phyloP scores from a whole-genome alignment of 176 grass and related monocot genomes.

The Musa troglodytarum region DNA sequence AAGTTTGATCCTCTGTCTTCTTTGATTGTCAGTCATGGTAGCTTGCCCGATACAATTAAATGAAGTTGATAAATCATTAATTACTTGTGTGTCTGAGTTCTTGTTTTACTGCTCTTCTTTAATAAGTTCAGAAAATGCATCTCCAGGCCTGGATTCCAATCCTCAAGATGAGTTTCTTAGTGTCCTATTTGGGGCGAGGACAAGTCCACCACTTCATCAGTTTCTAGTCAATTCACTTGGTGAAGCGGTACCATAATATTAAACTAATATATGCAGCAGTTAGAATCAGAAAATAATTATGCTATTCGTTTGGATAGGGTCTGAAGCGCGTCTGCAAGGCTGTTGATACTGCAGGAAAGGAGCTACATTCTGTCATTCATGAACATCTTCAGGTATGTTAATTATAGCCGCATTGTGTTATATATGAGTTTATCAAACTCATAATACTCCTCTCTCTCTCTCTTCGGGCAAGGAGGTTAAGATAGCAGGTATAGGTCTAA shows the following conservation, averaged over 20 bases:
- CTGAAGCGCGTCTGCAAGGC: slow-evolving; percentile 75
- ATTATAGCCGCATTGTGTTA: background rate
- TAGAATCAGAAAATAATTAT: slow-evolving; percentile 10
- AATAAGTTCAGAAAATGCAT: slow-evolving; percentile 8
- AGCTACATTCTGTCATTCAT: slow-evolving; percentile 69
- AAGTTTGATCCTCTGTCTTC: slow-evolving; percentile 61
- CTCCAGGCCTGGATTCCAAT: slow-evolving; percentile 61
- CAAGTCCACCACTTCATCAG: slow-evolving; percentile 84
- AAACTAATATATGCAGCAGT: slow-evolving; percentile 7
- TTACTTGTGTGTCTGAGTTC: slow-evolving; percentile 4
- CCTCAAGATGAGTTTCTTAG: slow-evolving; percentile 83
- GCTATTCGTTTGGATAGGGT: slow-evolving; percentile 43
- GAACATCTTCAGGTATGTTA: slow-evolving; percentile 85
- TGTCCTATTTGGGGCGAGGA: slow-evolving; percentile 69
- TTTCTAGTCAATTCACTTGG: slow-evolving; percentile 88
- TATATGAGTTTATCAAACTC: background rate
- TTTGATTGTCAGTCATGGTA: slow-evolving; percentile 80
- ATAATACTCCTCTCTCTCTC: too few relatives aligned
- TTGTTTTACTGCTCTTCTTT: slow-evolving; percentile 6
- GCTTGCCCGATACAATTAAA: slow-evolving; percentile 23
- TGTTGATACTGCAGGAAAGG: slow-evolving; percentile 71
- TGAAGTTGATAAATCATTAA: background rate
- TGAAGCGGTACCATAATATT: slow-evolving; percentile 51
- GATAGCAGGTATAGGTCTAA: too few relatives aligned
- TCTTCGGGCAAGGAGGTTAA: too few relatives aligned